Percentiles rank a stretch among this genome's conserved stretches.
These are phyloP conservation scores for Taphrina confusa DNA, from an alignment of 1,139 yeast genomes.

Conservation along the genomic window DNA sequence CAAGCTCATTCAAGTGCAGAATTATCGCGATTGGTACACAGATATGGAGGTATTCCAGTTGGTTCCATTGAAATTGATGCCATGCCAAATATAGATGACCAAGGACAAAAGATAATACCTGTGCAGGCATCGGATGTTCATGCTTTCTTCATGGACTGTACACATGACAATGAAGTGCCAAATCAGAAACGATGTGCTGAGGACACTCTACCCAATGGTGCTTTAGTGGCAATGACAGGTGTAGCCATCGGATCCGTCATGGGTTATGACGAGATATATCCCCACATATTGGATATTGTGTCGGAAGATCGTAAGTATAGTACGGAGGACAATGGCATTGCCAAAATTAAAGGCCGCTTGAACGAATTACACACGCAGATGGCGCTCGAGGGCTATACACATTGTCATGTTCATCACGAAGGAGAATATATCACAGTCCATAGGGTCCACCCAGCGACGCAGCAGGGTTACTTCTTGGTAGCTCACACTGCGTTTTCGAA, in stretches of 20 bases:
- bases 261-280: constrained; percentile 92
- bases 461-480: constrained; percentile 83
- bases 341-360: constrained; percentile 64
- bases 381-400: constrained; percentile 71
- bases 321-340: constrained; percentile 67
- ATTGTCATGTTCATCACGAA: constrained; percentile 92
- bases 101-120: constrained; percentile 43
- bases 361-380: constrained; percentile 64
- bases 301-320: constrained; percentile 65
- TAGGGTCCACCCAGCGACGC: constrained; percentile 77
- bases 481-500: constrained; percentile 76
- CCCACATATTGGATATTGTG: constrained; percentile 78
- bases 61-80: constrained; percentile 62
- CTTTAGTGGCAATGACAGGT: constrained; percentile 86
- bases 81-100: constrained; percentile 21
- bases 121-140: constrained; percentile 68
- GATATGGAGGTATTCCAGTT: constrained; percentile 93
- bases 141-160: constrained; percentile 95
- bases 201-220: constrained; percentile 93
- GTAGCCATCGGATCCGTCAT: constrained; percentile 93
- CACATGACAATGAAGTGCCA: constrained; percentile 93
- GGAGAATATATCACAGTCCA: constrained; percentile 91
- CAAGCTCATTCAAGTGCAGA: constrained; percentile 91
- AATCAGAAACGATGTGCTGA: constrained; percentile 86
- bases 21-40: constrained; percentile 79